Percentiles rank a stretch among this genome's conserved stretches.
Evolutionary conservation across 2,329 filamentous ascomycete species (phyloP).

Genomic region (Botrytis paeoniae): DNA sequence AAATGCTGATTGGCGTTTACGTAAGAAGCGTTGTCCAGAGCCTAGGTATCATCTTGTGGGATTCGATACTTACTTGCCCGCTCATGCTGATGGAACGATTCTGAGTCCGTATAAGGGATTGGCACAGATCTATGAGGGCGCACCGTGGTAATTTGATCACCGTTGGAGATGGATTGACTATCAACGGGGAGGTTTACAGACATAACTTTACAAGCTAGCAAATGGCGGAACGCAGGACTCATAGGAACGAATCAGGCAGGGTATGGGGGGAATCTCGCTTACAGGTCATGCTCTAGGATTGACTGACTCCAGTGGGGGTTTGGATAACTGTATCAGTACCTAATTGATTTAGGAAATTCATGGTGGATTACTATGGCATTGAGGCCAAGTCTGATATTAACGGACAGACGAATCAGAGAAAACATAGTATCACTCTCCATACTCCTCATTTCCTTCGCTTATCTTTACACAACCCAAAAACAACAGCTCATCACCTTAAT

Average conservation of each 20-base stretch:
- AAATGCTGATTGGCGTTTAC: not conserved
- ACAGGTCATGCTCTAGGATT: not conserved
- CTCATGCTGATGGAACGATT: not conserved
- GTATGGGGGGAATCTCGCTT: not conserved
- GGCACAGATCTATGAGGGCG: not conserved
- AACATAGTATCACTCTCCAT: not conserved
- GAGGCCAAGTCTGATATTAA: accelerated
- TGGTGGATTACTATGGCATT: not conserved
- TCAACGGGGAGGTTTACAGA: accelerated
- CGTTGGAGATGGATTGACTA: too few relatives aligned
- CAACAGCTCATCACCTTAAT: not conserved
- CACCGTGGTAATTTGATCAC: not conserved
- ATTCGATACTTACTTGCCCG: not conserved
- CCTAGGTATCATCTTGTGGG: not conserved
- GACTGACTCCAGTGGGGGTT: not conserved
- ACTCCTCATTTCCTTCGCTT: not conserved
- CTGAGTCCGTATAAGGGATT: not conserved
- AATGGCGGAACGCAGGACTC: not conserved
- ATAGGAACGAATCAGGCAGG: not conserved
- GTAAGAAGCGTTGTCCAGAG: not conserved
- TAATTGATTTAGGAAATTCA: too few relatives aligned
- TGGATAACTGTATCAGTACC: not conserved
- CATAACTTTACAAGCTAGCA: not conserved
- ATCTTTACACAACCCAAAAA: not conserved
- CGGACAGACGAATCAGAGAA: accelerated